A percentile compares a stretch with the other conserved stretches of the same genome.
phyloP scores from a whole-genome alignment of 108 stramenopile species.

The Pinguiococcus pyrenoidosus region DNA sequence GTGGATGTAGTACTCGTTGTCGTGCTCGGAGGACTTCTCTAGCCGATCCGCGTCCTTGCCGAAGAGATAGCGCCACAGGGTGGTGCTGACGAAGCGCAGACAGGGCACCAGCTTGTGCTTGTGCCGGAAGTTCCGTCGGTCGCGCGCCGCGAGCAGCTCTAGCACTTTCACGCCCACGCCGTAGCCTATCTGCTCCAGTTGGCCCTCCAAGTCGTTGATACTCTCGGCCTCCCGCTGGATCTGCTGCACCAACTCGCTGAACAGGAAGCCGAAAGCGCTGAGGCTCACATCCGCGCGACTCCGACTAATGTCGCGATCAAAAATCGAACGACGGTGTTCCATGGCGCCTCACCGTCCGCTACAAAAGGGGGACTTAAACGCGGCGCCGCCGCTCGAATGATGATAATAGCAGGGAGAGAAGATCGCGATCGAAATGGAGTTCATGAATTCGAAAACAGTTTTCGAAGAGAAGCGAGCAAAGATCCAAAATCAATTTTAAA shows the following conservation, averaged over 20 bases:
- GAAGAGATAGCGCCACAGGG: too few relatives aligned
- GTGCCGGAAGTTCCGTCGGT: slow-evolving; percentile 49
- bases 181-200: slow-evolving; percentile 72
- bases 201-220: slow-evolving; percentile 73
- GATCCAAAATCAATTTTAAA: too few relatives aligned
- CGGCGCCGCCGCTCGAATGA: too few relatives aligned
- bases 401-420: too few relatives aligned
- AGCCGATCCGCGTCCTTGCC: slow-evolving; percentile 82
- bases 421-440: too few relatives aligned
- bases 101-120: too few relatives aligned
- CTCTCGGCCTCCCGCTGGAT: slow-evolving; percentile 72
- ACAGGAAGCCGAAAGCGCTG: slow-evolving; percentile 78
- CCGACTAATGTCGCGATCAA: background rate
- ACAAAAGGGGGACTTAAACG: too few relatives aligned
- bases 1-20: slow-evolving; percentile 84
- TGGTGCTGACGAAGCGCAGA: too few relatives aligned
- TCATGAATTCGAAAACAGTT: too few relatives aligned
- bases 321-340: background rate
- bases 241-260: slow-evolving; percentile 87
- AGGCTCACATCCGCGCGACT: slow-evolving; percentile 76
- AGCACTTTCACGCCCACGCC: slow-evolving; percentile 78
- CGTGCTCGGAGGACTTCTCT: slow-evolving; percentile 78
- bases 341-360: too few relatives aligned
- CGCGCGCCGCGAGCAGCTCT: slow-evolving; percentile 68
- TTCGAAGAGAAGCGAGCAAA: too few relatives aligned